Evolutionary conservation across 2,329 filamentous ascomycete genomes (phyloP), one percentile per base, ranked within the genome.

Genomic region (Xenoacremonium recifei): DNA sequence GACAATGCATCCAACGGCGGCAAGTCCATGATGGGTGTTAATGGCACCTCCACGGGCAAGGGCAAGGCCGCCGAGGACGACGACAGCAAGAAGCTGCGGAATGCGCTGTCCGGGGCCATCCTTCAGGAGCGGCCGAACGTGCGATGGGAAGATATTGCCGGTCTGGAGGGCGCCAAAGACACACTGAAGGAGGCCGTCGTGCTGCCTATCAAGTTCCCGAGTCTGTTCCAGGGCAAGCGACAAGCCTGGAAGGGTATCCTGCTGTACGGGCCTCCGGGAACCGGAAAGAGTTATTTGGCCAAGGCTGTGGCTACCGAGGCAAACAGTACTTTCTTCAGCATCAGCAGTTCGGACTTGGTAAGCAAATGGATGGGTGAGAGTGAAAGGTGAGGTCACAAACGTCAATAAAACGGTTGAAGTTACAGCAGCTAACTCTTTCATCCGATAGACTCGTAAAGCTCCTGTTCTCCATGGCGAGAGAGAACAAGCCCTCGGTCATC

Each of bases 291-390:
- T 74, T 96, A 96, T 67, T 74, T 99, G 40, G 93, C 93, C 49
- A 99, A 97, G 68, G 93, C 93, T 3, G 92, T 99, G 37, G 93
- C 93, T 39, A 99, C 93, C 15, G 93, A 99, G 69, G 93, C 93
- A 45, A 97, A 99, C 68, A 96, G 91, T 68, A 97, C 93, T 4
- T 99, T 99, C 65, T 99, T 99, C 78, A 96, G 90, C 61, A 92
- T 99, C 53, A 95, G 89, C 70, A 95, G 89, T 76, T 95, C 89
- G 62, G 93, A 99, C 65, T 68, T 99, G 67, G 93, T 99, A 47
- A 96, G 89, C 66, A 99, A 99, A 65, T 99, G 93, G 93, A 99
- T 99, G 93, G 93, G 93, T 72, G 93, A 99, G 70, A 95, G 88
- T 75, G 93, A 99, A 81, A 82, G 90, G 89, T 95, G 72, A 47